Conservation (phyloP, 2,329 filamentous ascomycete species). For the Colletotrichum ledebouriae region DNA sequence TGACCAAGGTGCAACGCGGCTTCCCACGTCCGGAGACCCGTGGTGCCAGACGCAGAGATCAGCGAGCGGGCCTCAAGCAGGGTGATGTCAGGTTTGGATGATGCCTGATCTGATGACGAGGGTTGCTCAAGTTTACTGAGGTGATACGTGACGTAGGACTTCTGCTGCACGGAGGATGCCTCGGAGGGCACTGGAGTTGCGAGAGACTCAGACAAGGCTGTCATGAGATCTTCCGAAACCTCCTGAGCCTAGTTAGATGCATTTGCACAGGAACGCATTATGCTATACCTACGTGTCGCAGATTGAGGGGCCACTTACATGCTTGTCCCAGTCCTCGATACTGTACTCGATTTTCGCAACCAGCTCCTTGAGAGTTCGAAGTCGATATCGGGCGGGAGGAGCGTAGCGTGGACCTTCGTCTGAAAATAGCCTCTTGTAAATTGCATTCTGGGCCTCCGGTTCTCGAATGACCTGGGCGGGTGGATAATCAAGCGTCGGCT, state of each 20-base stretch:
- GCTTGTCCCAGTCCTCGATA: slow-evolving; percentile 85
- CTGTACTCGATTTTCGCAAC: slow-evolving; percentile 77
- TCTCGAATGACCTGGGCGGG: slow-evolving; percentile 68
- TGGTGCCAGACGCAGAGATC: slow-evolving; percentile 79
- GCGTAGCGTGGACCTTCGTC: slow-evolving; percentile 65
- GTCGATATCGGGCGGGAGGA: slow-evolving; percentile 78
- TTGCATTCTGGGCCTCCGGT: slow-evolving; percentile 72
- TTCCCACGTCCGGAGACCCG: slow-evolving; percentile 85
- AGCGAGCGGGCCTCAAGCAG: slow-evolving; percentile 78
- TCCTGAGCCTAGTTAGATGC: slow-evolving; percentile 66
- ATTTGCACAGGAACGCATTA: slow-evolving; percentile 3
- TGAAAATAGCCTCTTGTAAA: slow-evolving; percentile 78
- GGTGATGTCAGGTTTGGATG: slow-evolving; percentile 60
- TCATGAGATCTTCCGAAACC: slow-evolving; percentile 85
- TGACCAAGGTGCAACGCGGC: slow-evolving; percentile 80
- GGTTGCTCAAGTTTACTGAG: slow-evolving; percentile 53
- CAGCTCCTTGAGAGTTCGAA: slow-evolving; percentile 80
- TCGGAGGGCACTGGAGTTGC: slow-evolving; percentile 74
- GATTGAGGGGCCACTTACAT: slow-evolving; percentile 72
- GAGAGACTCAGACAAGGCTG: slow-evolving; percentile 74
- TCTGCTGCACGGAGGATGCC: slow-evolving; percentile 75
- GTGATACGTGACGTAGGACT: slow-evolving; percentile 81
- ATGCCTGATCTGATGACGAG: slow-evolving; percentile 1
- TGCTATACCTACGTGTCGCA: slow-evolving; percentile 10
- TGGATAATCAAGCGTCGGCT: slow-evolving; percentile 75